Percentiles rank a stretch among this genome's conserved stretches.
Evolutionary conservation across 1,284 basidiomycete genomes (phyloP).

Genomic region (Heterobasidion irregulare): DNA sequence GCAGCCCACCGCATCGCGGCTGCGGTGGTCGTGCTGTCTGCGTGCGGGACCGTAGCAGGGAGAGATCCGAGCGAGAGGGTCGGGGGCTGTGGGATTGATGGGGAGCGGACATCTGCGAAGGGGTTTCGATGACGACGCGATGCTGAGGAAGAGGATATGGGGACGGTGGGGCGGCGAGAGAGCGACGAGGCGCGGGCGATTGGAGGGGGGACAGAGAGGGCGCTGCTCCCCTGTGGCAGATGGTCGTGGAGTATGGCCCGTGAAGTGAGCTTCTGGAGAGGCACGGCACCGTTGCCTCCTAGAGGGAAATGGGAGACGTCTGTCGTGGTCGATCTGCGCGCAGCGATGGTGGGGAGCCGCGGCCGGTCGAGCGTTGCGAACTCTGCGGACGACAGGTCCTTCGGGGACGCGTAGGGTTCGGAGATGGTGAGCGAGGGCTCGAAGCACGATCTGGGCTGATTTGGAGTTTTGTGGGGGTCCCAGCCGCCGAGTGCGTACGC

Average conservation of each 20-base stretch:
- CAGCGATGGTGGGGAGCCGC: neutral
- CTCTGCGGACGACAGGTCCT: neutral
- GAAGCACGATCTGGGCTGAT: slow-evolving; percentile 40
- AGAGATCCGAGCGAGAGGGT: slow-evolving; percentile 18
- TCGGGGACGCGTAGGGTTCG: neutral
- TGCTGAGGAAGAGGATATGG: slow-evolving; percentile 9
- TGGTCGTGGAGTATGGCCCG: neutral
- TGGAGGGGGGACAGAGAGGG: neutral
- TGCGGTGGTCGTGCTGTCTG: slow-evolving; percentile 60
- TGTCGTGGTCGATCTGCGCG: neutral
- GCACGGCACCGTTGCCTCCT: too few species aligned
- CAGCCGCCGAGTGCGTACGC: slow-evolving; percentile 74
- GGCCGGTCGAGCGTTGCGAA: neutral
- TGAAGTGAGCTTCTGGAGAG: neutral
- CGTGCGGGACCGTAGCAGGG: slow-evolving; percentile 22
- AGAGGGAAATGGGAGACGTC: neutral
- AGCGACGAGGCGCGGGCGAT: slow-evolving; percentile 6
- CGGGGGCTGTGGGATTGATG: slow-evolving; percentile 18
- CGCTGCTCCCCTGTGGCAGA: neutral
- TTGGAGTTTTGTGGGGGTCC: slow-evolving; percentile 73
- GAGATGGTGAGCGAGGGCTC: slow-evolving; percentile 12
- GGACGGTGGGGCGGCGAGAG: slow-evolving; percentile 9
- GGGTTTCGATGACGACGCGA: slow-evolving; percentile 49
- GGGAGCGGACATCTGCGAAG: slow-evolving; percentile 38
- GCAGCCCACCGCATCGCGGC: slow-evolving; percentile 83